Conservation (phyloP, 441 rosid genomes). For the Erysimum cheiri region DNA sequence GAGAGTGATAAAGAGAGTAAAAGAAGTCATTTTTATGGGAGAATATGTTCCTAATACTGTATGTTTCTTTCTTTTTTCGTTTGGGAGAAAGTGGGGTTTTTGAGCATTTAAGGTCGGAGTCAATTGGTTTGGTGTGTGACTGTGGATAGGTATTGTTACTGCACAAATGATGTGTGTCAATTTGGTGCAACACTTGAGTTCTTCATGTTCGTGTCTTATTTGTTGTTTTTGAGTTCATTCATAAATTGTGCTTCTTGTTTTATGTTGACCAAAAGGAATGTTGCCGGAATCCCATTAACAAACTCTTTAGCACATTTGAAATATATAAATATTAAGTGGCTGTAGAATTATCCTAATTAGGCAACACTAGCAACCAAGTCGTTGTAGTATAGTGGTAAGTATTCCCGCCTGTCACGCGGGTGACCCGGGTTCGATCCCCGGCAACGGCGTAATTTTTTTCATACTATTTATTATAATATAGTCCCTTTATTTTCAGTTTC, state of each 20-base stretch:
- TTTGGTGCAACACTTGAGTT: constrained; percentile 41
- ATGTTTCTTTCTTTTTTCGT: constrained; percentile 28
- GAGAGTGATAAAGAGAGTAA: constrained; percentile 40
- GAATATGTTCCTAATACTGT: not conserved
- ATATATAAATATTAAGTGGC: not conserved
- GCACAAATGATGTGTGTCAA: constrained; percentile 56
- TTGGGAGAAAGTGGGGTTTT: constrained; percentile 23
- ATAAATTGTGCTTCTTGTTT: constrained; percentile 28
- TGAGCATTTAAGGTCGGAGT: constrained; percentile 41
- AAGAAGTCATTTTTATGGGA: constrained; percentile 45
- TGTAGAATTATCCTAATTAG: not conserved
- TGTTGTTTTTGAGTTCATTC: constrained; percentile 15
- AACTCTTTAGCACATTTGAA: not conserved
- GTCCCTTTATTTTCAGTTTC: not conserved
- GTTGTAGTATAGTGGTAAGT: constrained; percentile 96
- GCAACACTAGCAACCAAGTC: constrained; percentile 37
- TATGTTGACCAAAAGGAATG: constrained; percentile 1
- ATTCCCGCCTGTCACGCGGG: constrained; percentile 94
- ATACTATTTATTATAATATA: too few relatives aligned
- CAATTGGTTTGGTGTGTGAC: constrained; percentile 53
- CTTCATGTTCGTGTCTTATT: constrained; percentile 46
- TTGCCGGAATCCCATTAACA: not conserved
- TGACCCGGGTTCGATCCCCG: constrained; percentile 98
- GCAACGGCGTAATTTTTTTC: constrained; percentile 60
- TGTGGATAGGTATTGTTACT: constrained; percentile 34